Evolutionary conservation across 2,329 filamentous ascomycete genomes (phyloP), one percentile per base, ranked within the genome.

Genomic region (Plectosphaerella plurivora): DNA sequence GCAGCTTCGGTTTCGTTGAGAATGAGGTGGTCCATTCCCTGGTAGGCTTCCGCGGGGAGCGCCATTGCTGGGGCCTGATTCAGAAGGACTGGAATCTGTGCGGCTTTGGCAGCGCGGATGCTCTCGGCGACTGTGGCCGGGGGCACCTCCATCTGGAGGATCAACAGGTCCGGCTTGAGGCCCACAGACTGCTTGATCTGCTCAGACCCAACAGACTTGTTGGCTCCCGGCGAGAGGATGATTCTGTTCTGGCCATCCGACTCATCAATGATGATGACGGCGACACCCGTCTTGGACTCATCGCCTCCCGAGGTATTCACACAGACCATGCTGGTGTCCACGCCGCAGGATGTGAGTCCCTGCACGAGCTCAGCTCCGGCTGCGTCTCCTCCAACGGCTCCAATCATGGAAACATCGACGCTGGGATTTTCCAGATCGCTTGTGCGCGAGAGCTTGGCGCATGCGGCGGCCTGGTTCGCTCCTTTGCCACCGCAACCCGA

Each of bases 1-100:
- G 80, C 78, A 6, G 87, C 84, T 70, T 91, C 88, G 2, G 81
- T 88, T 66, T 91, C 87, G 59, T 92, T 91, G 61, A 91, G 74
- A 46, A 91, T 79, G 22, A 91, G 70, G 61, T 89, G 86, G 16
- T 79, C 77, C 5, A 91, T 73, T 1, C 75, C 76, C 11, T 67
- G 57, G 57, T 83, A 88, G 3, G 78, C 78, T 39, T 80, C 74
- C 2, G 77, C 73, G 0, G 86, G 84, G 2, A 90, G 66, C 1
- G 73, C 71, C 2, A 80, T 73, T 0, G 86, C 86, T 8, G 82
- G 82, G 0, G 88, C 87, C 18, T 88, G 87, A 62, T 91, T 91
- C 53, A 91, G 76, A 50, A 91, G 76, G 2, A 87, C 81, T 15
- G 76, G 72, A 1, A 81, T 69, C 1, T 66, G 66, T 7, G 55